Base-by-base conservation (phyloP, 805 yeast species). In the Saccharomyces kudriavzevii region DNA sequence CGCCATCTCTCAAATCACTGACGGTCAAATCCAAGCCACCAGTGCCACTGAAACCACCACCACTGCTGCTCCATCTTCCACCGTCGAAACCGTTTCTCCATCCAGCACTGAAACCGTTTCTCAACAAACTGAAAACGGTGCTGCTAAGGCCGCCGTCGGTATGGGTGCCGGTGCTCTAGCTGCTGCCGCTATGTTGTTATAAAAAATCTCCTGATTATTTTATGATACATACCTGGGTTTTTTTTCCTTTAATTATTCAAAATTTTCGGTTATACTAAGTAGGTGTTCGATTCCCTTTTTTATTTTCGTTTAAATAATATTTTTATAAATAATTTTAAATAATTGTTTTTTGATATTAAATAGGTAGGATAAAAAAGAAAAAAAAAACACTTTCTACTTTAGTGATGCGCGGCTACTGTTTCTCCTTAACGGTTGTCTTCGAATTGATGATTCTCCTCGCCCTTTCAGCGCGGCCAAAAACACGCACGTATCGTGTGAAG, bases 151-250 rank as follows among this genome's bases (percentile, higher is more conserved):
- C 28, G 70, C 54, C 47, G 55, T 50, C 30, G 61, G 59, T 56
- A 47, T 58, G 45, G 59, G 59, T 54, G 59, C 69, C 49, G 66
- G 64, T 35, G 50, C 53, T 25, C 43, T 54, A 47, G 62, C 70
- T 51, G 68, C 69, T 25, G 70, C 64, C 47, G 73, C 69, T 51
- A 69, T 70, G 55, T 54, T 70, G 22, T 60, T 70, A 58, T 57
- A 53, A 55, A 50, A 17, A 17, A 35, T 17, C 22, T n/a, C 4
- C 22, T 35, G 43, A 35, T 35, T 35, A n/a, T 35, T 35, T 20
- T 35, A 17, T 20, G 9, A 35, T 35, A 35, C 14, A 31, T 31
- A 35, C 28, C 4, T 20, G 43, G 43, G 24, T 35, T 35, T 17
- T 35, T 35, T 35, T 14, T 35, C 6, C 10, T 14, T 14, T 14